A percentile compares a stretch with the other conserved stretches of the same genome.
These are phyloP conservation scores for Boletus sensibilis DNA, from an alignment of 768 basidiomycete species.

Conservation along the genomic window DNA sequence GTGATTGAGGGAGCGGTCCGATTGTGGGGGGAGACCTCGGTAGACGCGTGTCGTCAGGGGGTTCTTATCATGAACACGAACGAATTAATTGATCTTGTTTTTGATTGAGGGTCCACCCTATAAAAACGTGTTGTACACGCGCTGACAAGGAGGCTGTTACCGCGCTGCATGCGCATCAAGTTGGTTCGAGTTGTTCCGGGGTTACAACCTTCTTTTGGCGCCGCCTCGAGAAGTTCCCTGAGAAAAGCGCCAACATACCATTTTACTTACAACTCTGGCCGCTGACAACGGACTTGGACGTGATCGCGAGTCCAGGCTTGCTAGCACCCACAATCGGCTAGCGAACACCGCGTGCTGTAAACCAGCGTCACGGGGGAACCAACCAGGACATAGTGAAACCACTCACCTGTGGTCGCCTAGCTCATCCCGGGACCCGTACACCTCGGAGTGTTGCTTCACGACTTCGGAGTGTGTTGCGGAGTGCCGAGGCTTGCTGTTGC, in stretches of 20 bases:
- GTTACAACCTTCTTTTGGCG: constrained; percentile 20
- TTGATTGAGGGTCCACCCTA: constrained; percentile 37
- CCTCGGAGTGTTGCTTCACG: too few species aligned
- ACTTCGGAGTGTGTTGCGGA: not conserved
- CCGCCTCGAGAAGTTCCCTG: constrained; percentile 16
- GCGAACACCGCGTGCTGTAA: constrained; percentile 12
- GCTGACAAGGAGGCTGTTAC: constrained; percentile 35
- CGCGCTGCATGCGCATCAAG: constrained; percentile 17
- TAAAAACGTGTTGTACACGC: constrained; percentile 37
- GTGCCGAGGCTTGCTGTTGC: not conserved
- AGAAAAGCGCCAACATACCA: constrained; percentile 9
- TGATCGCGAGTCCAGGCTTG: constrained; percentile 3
- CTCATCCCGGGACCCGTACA: not conserved
- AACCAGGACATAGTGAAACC: not conserved
- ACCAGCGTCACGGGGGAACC: not conserved
- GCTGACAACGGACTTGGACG: constrained; percentile 15
- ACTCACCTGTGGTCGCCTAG: constrained; percentile 11
- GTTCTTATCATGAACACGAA: constrained; percentile 31
- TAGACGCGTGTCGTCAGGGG: constrained; percentile 16
- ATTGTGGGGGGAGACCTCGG: constrained; percentile 2
- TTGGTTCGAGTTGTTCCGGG: constrained; percentile 23
- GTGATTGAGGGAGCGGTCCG: not conserved
- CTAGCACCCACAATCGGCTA: not conserved
- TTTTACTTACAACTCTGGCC: constrained; percentile 4
- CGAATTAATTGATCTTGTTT: constrained; percentile 27